Evolutionary conservation across 148 eudicot species (phyloP), one percentile per base, ranked within the genome.

Genomic region (Vaccinium myrtillus): DNA sequence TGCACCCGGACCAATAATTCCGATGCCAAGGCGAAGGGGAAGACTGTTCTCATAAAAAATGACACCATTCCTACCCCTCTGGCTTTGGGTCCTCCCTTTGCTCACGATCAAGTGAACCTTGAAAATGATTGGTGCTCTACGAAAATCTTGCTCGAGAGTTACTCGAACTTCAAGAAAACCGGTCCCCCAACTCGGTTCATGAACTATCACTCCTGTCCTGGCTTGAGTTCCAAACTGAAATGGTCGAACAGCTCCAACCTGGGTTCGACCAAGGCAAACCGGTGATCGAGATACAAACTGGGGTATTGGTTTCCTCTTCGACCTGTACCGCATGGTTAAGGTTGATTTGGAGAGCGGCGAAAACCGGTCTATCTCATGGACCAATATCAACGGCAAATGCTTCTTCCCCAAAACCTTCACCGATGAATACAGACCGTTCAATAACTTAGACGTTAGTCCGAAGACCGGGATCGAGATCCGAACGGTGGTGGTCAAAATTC

Each of bases 351-450:
- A 77, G 25, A 75, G 77, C 36, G 88, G 91, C 2, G 6, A 69
- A 86, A 77, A 86, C 70, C 76, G 89, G 65, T 91, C 97, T 12
- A 84, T 93, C n/a, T 89, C 92, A 27, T 93, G 97, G 97, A 88
- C 89, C 30, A 93, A 94, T 87, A 82, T 85, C 12, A 39, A 87
- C 2, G 90, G 84, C 0, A 85, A 81, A 5, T 89, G 89, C 61
- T 91, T 85, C 49, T 93, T 92, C 81, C 94, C 94, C 12, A 91
- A 89, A 73, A 74, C 78, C 39, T 88, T 88, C 51, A 87, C 89
- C 5, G 86, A 89, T 82, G 86, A 69, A 4, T 27, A 12, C 2
- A 7, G 18, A 69, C 84, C 30, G 12, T 6, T 25, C 79, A 82
- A 25, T 3, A 53, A 83, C 9, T 67, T 16, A 25, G 46, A 23